Conservation (phyloP, 805 yeast species). For the Priceomyces medius region DNA sequence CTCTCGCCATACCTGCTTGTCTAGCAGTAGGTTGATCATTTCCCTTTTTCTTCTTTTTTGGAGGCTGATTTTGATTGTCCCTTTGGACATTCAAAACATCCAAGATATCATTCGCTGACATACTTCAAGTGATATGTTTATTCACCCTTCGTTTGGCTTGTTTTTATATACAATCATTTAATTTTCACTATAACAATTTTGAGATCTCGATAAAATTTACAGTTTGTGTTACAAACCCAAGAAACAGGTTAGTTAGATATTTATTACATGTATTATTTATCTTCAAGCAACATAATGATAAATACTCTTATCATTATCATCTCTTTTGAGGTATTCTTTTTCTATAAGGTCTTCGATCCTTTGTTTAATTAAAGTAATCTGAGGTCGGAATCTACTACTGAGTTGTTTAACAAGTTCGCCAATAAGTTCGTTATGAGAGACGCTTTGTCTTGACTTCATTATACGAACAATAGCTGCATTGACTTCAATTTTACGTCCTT, state of each 20-base stretch:
- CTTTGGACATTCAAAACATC: slow-evolving; percentile 73
- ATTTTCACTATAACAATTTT: no score
- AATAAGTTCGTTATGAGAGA: slow-evolving; percentile 65
- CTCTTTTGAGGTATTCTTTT: slow-evolving; percentile 77
- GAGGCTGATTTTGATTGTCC: slow-evolving; percentile 39
- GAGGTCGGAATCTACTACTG: slow-evolving; percentile 64
- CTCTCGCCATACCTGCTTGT: slow-evolving; percentile 80
- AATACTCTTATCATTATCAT: slow-evolving; percentile 53
- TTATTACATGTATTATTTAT: not conserved
- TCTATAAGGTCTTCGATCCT: slow-evolving; percentile 75
- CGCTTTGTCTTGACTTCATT: slow-evolving; percentile 71
- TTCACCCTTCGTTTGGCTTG: no score
- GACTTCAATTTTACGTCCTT: slow-evolving; percentile 63
- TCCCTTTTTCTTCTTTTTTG: slow-evolving; percentile 40
- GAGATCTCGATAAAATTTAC: slow-evolving; percentile 1
- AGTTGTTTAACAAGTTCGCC: slow-evolving; percentile 63
- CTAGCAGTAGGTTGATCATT: slow-evolving; percentile 19
- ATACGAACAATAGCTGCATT: slow-evolving; percentile 87
- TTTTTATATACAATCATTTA: not conserved
- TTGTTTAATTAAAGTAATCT: slow-evolving; percentile 62
- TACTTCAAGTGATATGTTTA: slow-evolving; percentile 5
- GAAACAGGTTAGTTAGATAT: no score
- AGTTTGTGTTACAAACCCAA: slow-evolving; percentile 1
- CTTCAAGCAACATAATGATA: slow-evolving; percentile 69
- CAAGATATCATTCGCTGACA: slow-evolving; percentile 57